phyloP scores from a whole-genome alignment of 164 flowering plant genomes.

The Liriodendron chinense region DNA sequence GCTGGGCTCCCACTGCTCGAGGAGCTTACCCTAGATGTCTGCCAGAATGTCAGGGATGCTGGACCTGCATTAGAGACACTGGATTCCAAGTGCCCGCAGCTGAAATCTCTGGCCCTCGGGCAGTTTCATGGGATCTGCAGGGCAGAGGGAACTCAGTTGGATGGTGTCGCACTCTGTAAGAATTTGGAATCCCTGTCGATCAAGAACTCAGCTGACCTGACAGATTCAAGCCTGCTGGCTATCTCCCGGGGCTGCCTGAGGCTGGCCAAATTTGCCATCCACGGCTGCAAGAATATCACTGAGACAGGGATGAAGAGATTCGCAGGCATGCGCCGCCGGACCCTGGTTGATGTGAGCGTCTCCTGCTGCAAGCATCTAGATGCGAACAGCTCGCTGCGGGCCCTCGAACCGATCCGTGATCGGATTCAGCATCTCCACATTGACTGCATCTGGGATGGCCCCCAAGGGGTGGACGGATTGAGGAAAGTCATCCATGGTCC shows the following conservation, averaged over 20 bases:
- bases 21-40: conserved; percentile 65
- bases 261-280: conserved; percentile 57
- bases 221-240: conserved; percentile 62
- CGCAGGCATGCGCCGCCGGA: conserved; percentile 46
- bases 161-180: conserved; percentile 72
- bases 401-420: conserved; percentile 65
- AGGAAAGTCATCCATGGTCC: conserved; percentile 16
- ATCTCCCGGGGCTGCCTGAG: conserved; percentile 70
- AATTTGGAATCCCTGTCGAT: conserved; percentile 59
- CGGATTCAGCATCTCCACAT: conserved; percentile 64
- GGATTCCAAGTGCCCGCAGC: conserved; percentile 44
- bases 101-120: conserved; percentile 66
- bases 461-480: conserved; percentile 7
- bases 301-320: conserved; percentile 58
- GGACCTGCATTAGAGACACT: conserved; percentile 59
- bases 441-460: conserved; percentile 67
- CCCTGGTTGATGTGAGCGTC: conserved; percentile 63
- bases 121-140: conserved; percentile 70
- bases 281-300: conserved; percentile 72
- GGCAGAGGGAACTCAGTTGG: conserved; percentile 53
- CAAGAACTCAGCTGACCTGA: conserved; percentile 62
- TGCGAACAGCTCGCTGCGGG: conserved; percentile 47
- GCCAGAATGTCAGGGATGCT: conserved; percentile 64
- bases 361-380: conserved; percentile 67
- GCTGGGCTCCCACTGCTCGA: conserved; percentile 50